These are phyloP conservation scores for Penicillium sp. DNA, from an alignment of 2,329 filamentous ascomycete species.

Conservation along the genomic window DNA sequence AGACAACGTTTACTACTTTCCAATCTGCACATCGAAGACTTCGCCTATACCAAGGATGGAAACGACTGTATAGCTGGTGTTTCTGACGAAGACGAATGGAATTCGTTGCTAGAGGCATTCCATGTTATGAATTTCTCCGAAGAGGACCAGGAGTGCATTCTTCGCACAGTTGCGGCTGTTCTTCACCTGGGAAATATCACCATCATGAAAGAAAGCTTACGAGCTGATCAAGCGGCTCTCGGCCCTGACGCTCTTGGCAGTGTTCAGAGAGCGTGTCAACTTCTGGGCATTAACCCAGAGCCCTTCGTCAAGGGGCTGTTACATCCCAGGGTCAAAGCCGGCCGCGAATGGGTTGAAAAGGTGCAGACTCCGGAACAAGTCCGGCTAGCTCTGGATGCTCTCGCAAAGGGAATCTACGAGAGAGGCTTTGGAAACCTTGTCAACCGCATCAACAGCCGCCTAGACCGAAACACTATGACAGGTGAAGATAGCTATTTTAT, in stretches of 20 bases:
- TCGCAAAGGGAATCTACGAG: constrained; percentile 97
- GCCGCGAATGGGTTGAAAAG: constrained; percentile 97
- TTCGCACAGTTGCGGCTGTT: constrained; percentile 87
- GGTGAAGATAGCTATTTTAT: constrained; percentile 94
- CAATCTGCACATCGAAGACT: constrained; percentile 78
- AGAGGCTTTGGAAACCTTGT: constrained; percentile 94
- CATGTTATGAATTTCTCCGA: constrained; percentile 90
- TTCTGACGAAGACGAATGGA: constrained; percentile 91
- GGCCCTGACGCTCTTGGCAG: constrained; percentile 75
- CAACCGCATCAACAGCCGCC: constrained; percentile 84
- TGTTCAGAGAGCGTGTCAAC: constrained; percentile 76
- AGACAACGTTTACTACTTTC: constrained; percentile 78
- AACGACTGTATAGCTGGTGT: constrained; percentile 91
- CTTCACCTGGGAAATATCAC: constrained; percentile 91
- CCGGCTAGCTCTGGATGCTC: constrained; percentile 82
- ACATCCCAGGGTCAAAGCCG: constrained; percentile 92
- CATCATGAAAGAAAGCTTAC: constrained; percentile 87
- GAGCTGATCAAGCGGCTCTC: constrained; percentile 87
- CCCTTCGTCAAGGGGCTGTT: constrained; percentile 86
- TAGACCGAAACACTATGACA: constrained; percentile 82
- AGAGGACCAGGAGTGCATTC: constrained; percentile 79
- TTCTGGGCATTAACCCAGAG: constrained; percentile 83
- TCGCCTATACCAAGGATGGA: constrained; percentile 87
- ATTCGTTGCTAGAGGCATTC: constrained; percentile 87
- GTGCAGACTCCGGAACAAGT: constrained; percentile 98